Percentiles rank a stretch among this genome's conserved stretches.
These are phyloP conservation scores for Trichoderma orchidacearum DNA, from an alignment of 495 filamentous ascomycete genomes.

Conservation along the genomic window DNA sequence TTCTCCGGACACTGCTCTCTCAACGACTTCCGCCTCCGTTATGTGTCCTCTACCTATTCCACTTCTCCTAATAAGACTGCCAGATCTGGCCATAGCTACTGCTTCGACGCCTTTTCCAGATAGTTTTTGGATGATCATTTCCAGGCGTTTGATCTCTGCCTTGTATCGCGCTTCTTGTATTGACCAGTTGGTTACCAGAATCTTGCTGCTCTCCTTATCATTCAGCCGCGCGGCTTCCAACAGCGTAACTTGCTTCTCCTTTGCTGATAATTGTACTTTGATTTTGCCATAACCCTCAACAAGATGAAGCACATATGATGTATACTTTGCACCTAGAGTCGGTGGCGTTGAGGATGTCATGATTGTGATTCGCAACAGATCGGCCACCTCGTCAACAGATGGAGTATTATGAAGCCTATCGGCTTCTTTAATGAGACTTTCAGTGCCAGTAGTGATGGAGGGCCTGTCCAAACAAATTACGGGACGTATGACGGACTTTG, in stretches of 20 bases:
- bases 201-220: slow-evolving; percentile 24
- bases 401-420: slow-evolving; percentile 22
- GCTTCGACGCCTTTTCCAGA: slow-evolving; percentile 32
- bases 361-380: slow-evolving; percentile 21
- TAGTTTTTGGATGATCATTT: slow-evolving; percentile 28
- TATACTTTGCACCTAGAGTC: slow-evolving; percentile 22
- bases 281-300: slow-evolving; percentile 23
- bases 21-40: not conserved
- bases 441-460: not conserved
- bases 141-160: slow-evolving; percentile 33
- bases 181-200: slow-evolving; percentile 26
- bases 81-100: slow-evolving; percentile 28
- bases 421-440: not conserved
- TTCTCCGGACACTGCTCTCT: not conserved
- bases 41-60: slow-evolving; percentile 5
- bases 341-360: slow-evolving; percentile 15
- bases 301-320: slow-evolving; percentile 24
- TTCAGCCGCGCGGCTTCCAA: slow-evolving; percentile 17
- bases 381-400: slow-evolving; percentile 27
- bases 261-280: slow-evolving; percentile 5
- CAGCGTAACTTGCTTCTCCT: slow-evolving; percentile 12
- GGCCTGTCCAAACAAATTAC: not conserved
- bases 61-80: slow-evolving; percentile 24
- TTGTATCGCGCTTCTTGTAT: slow-evolving; percentile 25
- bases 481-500: not conserved